Evolutionary conservation across 768 basidiomycete species (phyloP).

Genomic region (Tricholomella constricta): DNA sequence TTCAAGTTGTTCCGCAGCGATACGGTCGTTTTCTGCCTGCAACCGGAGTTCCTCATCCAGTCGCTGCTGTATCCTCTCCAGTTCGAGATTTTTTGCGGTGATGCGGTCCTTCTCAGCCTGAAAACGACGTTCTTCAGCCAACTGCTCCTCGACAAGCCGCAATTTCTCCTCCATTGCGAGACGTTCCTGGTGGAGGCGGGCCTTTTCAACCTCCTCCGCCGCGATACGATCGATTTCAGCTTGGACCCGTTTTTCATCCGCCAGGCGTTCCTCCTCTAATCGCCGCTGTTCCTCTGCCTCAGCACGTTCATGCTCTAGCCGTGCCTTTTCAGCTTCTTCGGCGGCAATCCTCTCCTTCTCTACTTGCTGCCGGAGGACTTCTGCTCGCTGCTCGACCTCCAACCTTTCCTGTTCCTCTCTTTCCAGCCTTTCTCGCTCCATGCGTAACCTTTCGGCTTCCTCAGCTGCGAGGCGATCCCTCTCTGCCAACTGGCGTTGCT

Average conservation of each 20-base stretch:
- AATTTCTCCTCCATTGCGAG: slow-evolving; percentile 35
- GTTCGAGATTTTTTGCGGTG: slow-evolving; percentile 21
- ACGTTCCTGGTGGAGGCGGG: slow-evolving; percentile 33
- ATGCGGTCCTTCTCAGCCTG: slow-evolving; percentile 28
- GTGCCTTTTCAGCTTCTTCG: slow-evolving; percentile 22
- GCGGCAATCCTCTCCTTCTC: slow-evolving; percentile 25
- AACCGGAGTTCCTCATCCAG: slow-evolving; percentile 22
- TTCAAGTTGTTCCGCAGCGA: slow-evolving; percentile 21
- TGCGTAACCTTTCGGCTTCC: slow-evolving; percentile 34
- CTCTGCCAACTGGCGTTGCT: slow-evolving; percentile 36
- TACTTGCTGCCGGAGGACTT: slow-evolving; percentile 21
- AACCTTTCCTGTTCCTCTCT: slow-evolving; percentile 25
- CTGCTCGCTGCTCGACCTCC: slow-evolving; percentile 24
- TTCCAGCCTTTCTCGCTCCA: slow-evolving; percentile 34
- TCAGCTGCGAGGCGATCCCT: slow-evolving; percentile 37
- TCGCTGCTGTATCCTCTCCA: slow-evolving; percentile 22
- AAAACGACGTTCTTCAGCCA: slow-evolving; percentile 33
- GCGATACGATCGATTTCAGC: slow-evolving; percentile 26
- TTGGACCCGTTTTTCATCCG: slow-evolving; percentile 17
- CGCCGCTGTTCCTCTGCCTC: slow-evolving; percentile 28
- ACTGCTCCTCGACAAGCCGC: slow-evolving; percentile 31
- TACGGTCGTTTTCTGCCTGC: slow-evolving; percentile 27
- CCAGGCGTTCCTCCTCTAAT: slow-evolving; percentile 28
- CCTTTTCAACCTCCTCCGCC: slow-evolving; percentile 35
- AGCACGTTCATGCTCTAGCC: slow-evolving; percentile 19